Base-by-base conservation (phyloP, 1,139 yeast genomes). In the Fermentozyma sake region DNA sequence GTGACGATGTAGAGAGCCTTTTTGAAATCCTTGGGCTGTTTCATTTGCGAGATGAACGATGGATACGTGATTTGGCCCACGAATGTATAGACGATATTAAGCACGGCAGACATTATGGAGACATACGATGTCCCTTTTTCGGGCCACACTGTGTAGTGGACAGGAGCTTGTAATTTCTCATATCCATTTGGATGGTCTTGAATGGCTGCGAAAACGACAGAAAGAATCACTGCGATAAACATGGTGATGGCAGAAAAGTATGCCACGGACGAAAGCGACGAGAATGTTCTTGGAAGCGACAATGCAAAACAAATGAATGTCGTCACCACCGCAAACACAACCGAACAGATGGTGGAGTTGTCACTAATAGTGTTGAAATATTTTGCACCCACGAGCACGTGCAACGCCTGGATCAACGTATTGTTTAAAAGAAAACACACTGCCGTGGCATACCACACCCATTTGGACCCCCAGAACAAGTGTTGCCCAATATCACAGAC, bases 11-110 rank as follows among this genome's bases (percentile, higher is more conserved):
- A 61, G 15, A 76, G 52, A 1, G 78, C 79, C 52, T 75, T 75
- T 33, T 62, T 69, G 55, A 76, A 76, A 28, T 76, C 80, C 24
- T 55, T 55, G 13, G 81, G 81, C 31, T 62, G 56, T 38, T 61
- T 66, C 81, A 76, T 76, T 44, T 76, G 79, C 12, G 74, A 59
- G 35, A 76, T 75, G 47, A 76, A 74, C 10, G 78, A 72, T 1
- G 81, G 81, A 38, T 73, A 73, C 3, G 77, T 71, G 44, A 75
- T 69, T 49, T 76, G 81, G 4, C 81, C 82, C 17, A 74, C 80
- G 50, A 76, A 74, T 1, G 80, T 73, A 49, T 73, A 76, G 17
- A 72, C 73, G 38, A 76, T 75, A 50, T 76, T 76, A 41, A 76
- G 58, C 37, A 68, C 61, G 0, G 81, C 81, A 23, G 64, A 52